Base-by-base conservation (phyloP, 148 eudicot genomes). In the Agrostemma githago region DNA sequence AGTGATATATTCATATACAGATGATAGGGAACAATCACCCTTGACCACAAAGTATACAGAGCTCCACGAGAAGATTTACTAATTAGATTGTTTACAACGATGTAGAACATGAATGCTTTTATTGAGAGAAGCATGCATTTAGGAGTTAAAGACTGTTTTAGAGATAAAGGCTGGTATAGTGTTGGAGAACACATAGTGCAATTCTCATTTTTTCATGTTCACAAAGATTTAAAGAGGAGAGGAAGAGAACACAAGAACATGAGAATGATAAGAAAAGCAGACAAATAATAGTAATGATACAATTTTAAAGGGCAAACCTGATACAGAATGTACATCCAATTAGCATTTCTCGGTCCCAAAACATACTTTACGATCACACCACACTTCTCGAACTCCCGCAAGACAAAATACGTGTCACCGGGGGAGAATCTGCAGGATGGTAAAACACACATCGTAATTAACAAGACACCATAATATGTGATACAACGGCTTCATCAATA, bases 331-430 rank as follows among this genome's bases (percentile, higher is more conserved):
- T 92, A 92, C 88, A 92, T 89, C 99, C 99, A 96, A 78, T 96
- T 96, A 77, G 97, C 97, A 75, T 86, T 89, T 82, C 94, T 86
- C 79, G 99, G 99, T 62, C 99, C 99, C 44, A 91, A 94, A 80
- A 89, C 84, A 78, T 96, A 97, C 66, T 92, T 92, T 72, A 92
- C 74, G 74, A 92, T 82, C 48, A 90, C 83, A 51, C 99, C 99
- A 78, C 96, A 92, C 80, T 92, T 96, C 69, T 96, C 99, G 65
- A 96, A 92, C 86, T 96, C 99, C 82, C 97, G 82, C 80, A 92
- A 73, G 71, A 96, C 96, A 8, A 89, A 78, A 83, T 96, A 92
- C 42, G 97, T 96, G 80, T 96, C 99, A 21, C 85, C 89, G 1
- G 97, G 96, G 21, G 90, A 82, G 85, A 96, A 96, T 75, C 99